phyloP scores from a whole-genome alignment of 1,284 basidiomycete species.

The Puccinia triticina region DNA sequence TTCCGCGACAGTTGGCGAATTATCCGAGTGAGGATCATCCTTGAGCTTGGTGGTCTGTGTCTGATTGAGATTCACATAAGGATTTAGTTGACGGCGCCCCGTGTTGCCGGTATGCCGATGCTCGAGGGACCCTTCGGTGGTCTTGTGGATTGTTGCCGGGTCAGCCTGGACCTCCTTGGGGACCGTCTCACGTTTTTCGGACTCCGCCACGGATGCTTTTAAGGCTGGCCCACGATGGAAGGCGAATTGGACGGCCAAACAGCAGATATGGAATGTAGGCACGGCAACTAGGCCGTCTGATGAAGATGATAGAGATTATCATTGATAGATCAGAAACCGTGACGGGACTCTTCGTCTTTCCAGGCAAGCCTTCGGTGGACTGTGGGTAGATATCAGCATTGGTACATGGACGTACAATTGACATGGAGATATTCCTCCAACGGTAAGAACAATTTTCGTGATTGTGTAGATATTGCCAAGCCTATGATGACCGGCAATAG shows the following conservation, averaged over 20 bases:
- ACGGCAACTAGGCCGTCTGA: conserved; percentile 21
- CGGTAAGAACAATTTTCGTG: conserved; percentile 17
- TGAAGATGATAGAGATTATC: background rate
- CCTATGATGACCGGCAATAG: conserved; percentile 20
- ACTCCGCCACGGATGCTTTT: background rate
- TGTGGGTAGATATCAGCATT: background rate
- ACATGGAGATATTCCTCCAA: conserved; percentile 32
- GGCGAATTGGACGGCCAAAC: conserved; percentile 27
- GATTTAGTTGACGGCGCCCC: background rate
- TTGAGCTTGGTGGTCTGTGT: background rate
- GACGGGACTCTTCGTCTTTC: background rate
- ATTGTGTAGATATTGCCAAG: conserved; percentile 20
- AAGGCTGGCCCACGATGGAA: conserved; percentile 25
- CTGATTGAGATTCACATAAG: background rate
- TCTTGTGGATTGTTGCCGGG: background rate
- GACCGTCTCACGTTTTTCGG: background rate
- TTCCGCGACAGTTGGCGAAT: conserved; percentile 13
- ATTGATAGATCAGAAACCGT: background rate
- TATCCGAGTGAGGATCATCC: background rate
- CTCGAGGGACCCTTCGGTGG: background rate
- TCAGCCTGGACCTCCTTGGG: background rate
- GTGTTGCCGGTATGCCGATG: background rate
- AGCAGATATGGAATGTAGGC: conserved; percentile 26
- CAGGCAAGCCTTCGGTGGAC: background rate
- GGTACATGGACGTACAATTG: background rate